Conservation (phyloP, 495 filamentous ascomycete genomes). For the Rusavskia elegans region DNA sequence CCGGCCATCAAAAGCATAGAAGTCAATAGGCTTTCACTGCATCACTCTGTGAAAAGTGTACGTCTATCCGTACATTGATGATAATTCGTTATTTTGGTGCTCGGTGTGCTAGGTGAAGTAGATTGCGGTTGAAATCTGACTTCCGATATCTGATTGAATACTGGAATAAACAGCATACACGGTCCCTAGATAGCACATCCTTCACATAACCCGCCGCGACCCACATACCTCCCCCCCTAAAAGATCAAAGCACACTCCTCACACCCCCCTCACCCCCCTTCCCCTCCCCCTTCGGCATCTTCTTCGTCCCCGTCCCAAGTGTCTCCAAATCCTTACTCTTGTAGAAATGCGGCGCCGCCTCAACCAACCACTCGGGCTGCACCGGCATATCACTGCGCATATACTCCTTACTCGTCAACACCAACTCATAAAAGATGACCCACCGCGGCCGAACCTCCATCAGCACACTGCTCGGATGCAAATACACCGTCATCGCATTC, state of each 20-base stretch:
- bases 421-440: constrained; percentile 84
- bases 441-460: constrained; percentile 74
- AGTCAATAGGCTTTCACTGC: too few species aligned
- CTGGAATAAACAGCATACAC: too few species aligned
- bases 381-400: constrained; percentile 80
- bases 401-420: constrained; percentile 87
- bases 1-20: too few species aligned
- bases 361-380: constrained; percentile 69
- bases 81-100: too few species aligned
- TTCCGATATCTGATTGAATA: too few species aligned
- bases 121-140: too few species aligned
- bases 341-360: constrained; percentile 90
- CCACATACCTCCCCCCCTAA: background rate
- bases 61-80: too few species aligned
- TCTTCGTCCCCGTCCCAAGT: constrained; percentile 53
- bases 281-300: constrained; percentile 54
- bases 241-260: background rate
- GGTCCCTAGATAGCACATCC: too few species aligned
- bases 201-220: too few species aligned
- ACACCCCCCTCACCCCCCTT: background rate
- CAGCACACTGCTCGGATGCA: constrained; percentile 75
- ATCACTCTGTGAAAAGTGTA: too few species aligned
- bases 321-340: constrained; percentile 85
- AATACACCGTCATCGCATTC: constrained; percentile 74
- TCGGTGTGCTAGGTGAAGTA: too few species aligned